Conservation (phyloP, 2,329 filamentous ascomycete genomes). For the Alternaria conjuncta region DNA sequence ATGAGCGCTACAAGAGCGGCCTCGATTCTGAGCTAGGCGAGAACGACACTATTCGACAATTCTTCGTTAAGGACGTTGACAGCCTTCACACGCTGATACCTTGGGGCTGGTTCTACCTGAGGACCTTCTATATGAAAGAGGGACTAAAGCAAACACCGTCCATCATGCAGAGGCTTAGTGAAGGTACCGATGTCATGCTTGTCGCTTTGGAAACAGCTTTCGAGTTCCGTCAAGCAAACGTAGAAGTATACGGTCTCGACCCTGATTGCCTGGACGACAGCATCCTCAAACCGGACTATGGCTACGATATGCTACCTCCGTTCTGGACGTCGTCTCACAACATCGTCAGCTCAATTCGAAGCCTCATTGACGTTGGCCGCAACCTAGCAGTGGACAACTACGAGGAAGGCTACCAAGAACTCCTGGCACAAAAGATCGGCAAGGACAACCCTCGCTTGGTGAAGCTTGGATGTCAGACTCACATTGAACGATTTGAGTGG, state of each 20-base stretch:
- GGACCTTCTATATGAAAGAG: slow-evolving; percentile 76
- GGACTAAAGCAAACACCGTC: slow-evolving; percentile 63
- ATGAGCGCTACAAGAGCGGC: slow-evolving; percentile 75
- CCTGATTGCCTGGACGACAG: slow-evolving; percentile 64
- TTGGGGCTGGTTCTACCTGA: slow-evolving; percentile 70
- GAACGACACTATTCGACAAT: slow-evolving; percentile 80
- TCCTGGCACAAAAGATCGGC: slow-evolving; percentile 54
- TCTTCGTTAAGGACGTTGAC: slow-evolving; percentile 73
- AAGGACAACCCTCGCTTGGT: slow-evolving; percentile 58
- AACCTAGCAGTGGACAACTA: slow-evolving; percentile 50
- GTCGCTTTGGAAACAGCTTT: slow-evolving; percentile 68
- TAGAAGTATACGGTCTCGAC: slow-evolving; percentile 74
- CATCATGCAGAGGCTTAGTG: slow-evolving; percentile 57
- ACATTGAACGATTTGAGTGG: slow-evolving; percentile 67
- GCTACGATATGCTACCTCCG: slow-evolving; percentile 73
- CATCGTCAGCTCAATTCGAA: slow-evolving; percentile 49
- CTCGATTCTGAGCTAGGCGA: slow-evolving; percentile 70
- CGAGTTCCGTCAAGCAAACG: slow-evolving; percentile 74
- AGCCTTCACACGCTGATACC: slow-evolving; percentile 76
- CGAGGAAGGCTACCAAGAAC: slow-evolving; percentile 43
- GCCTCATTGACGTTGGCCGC: slow-evolving; percentile 51
- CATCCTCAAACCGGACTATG: slow-evolving; percentile 52
- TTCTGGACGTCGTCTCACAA: slow-evolving; percentile 81
- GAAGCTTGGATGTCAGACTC: slow-evolving; percentile 63
- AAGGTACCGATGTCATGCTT: slow-evolving; percentile 78